A percentile compares a stretch with the other conserved stretches of the same genome.
Evolutionary conservation across 306 rosid genomes (phyloP).

Genomic region (Cicer judaicum): DNA sequence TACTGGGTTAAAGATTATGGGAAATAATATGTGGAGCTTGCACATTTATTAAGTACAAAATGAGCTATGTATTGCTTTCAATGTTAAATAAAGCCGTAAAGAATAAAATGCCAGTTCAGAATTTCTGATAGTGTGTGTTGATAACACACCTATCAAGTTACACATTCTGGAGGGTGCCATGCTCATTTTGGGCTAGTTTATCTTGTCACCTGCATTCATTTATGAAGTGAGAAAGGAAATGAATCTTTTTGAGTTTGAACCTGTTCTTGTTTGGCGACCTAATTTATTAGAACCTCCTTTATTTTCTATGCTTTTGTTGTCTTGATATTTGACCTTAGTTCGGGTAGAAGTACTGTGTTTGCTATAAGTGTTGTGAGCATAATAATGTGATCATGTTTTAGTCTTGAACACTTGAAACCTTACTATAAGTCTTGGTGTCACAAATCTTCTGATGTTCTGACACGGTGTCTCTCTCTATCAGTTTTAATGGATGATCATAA

Average conservation of each 20-base stretch:
- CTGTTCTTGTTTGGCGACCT: conserved; percentile 8
- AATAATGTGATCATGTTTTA: conserved; percentile 19
- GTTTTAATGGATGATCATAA: conserved; percentile 93
- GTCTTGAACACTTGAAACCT: conserved; percentile 17
- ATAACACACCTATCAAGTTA: conserved; percentile 4
- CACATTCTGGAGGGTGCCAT: conserved; percentile 14
- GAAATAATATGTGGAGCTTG: conserved; percentile 15
- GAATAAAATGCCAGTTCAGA: conserved; percentile 10
- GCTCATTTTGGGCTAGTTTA: conserved; percentile 31
- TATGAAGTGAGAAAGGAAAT: conserved; percentile 20
- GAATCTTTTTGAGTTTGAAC: conserved; percentile 7
- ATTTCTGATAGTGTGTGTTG: conserved; percentile 10
- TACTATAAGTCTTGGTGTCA: not conserved
- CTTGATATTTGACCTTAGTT: conserved; percentile 14
- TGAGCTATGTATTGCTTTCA: not conserved
- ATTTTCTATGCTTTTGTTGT: conserved; percentile 11
- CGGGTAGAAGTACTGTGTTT: conserved; percentile 28
- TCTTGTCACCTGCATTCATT: conserved; percentile 7
- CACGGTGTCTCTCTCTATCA: conserved; percentile 49
- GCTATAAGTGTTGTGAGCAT: conserved; percentile 9
- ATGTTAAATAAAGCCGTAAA: not conserved
- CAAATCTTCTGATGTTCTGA: conserved; percentile 45
- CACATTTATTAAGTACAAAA: not conserved
- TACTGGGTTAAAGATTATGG: not conserved
- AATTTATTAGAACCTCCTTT: conserved; percentile 10